These are phyloP conservation scores for Blakeslea trispora DNA, from an alignment of 371 early-diverging fungal species.

Conservation along the genomic window DNA sequence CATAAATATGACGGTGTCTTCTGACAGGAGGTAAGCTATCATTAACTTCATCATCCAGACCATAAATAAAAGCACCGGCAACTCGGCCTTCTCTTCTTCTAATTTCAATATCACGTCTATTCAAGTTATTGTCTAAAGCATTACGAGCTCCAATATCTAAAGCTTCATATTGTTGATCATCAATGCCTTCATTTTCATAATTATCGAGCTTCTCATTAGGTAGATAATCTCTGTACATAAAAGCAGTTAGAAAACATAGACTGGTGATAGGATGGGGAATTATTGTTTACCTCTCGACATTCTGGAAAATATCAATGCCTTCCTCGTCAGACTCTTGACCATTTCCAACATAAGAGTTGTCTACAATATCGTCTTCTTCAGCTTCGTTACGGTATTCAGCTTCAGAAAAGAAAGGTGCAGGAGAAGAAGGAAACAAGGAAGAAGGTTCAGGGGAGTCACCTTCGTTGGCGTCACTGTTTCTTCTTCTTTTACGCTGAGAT, in stretches of 20 bases:
- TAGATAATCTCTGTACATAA: constrained; percentile 68
- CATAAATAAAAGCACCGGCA: constrained; percentile 87
- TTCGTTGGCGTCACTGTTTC: constrained; percentile 34
- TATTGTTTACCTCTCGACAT: constrained; percentile 66
- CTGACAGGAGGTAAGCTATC: constrained; percentile 63
- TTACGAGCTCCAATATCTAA: constrained; percentile 75
- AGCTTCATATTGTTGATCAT: constrained; percentile 73
- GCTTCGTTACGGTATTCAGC: constrained; percentile 42
- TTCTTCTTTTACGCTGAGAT: constrained; percentile 52
- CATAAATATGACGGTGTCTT: constrained; percentile 63
- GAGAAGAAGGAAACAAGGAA: constrained; percentile 45
- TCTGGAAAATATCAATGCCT: constrained; percentile 79
- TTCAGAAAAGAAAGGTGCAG: constrained; percentile 50
- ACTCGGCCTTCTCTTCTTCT: constrained; percentile 72
- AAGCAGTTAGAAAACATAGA: no score
- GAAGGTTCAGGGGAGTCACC: constrained; percentile 44
- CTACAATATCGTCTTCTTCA: constrained; percentile 29
- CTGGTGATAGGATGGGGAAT: no score
- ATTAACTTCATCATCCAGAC: constrained; percentile 53
- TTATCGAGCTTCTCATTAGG: constrained; percentile 73
- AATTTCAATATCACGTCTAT: constrained; percentile 81
- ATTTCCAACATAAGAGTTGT: constrained; percentile 42
- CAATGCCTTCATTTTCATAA: constrained; percentile 78
- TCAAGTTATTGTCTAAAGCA: constrained; percentile 77
- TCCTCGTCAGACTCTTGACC: constrained; percentile 71